Base-by-base conservation (phyloP, 805 yeast species). In the Candida broadrunensis region DNA sequence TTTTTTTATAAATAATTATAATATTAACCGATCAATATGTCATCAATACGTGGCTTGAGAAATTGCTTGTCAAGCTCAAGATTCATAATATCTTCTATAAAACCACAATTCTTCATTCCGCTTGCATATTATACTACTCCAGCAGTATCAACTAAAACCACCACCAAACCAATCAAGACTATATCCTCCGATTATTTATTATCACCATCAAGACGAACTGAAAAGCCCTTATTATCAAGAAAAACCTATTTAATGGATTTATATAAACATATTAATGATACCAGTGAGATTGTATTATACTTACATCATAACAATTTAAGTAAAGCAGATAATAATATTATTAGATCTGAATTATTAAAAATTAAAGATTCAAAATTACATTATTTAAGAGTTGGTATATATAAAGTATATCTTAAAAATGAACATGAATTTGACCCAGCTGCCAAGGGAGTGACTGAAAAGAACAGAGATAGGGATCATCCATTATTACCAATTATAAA, bases 221-320 rank as follows among this genome's bases (percentile, higher is more conserved):
- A 75, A 41, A 90, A 90, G 60, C 80, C 80, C 14, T 54, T 71
- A 34, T 75, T 73, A 31, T 81, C 91, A 3, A 80, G 97, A 67
- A 91, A 91, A 68, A 89, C 97, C 0, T 89, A 80, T 52, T 70
- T 91, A 47, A 72, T 91, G 47, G 96, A 91, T 62, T 70, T 77
- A 49, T 91, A 91, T 71, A 78, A 87, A 45, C 66, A 83, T 47
- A 60, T 88, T 47, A 74, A 88, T 66, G 81, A 82, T 42, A 69
- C 64, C 21, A 80, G 80, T 59, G 81, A 87, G 29, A 80, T 90
- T 34, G 71, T 90, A 12, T 72, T 91, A 41, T 81, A 87, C 50
- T 78, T 82, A 5, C 99, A 93, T 66, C 91, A 88, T 67, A 88
- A 88, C 60, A 89, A 89, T 59, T 65, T 90, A 50, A 61, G 77